Conservation (phyloP, 108 stramenopile genomes). For the Cyclostephanos tholiformis region DNA sequence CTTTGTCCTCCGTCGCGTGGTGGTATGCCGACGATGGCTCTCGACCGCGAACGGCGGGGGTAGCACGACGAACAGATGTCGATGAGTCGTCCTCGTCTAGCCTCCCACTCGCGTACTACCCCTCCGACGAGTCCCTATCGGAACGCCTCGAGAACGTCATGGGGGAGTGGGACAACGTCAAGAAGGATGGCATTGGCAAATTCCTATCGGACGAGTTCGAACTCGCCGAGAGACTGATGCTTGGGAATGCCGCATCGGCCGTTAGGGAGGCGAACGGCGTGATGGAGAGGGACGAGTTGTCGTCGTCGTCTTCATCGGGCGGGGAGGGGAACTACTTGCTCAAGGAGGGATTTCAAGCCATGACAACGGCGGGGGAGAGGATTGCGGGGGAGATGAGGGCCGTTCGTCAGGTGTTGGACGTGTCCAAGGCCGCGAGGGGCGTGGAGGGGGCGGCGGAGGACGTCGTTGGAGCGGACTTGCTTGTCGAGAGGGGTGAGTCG, state of each 20-base stretch:
- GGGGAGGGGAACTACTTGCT: constrained; percentile 2
- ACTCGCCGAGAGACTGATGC: constrained; percentile 9
- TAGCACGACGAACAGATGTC: too few relatives aligned
- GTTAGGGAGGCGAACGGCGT: not conserved
- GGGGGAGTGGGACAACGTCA: constrained; percentile 13
- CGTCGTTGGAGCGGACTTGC: constrained; percentile 6
- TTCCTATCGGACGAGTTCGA: constrained; percentile 13
- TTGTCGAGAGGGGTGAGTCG: constrained; percentile 29
- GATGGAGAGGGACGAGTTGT: not conserved
- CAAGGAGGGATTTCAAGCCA: constrained; percentile 15
- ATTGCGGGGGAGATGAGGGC: constrained; percentile 15
- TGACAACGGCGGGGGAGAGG: constrained; percentile 1
- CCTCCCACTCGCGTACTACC: constrained; percentile 17
- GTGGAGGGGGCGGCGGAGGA: constrained; percentile 22
- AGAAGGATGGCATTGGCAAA: constrained; percentile 13
- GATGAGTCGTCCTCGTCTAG: too few relatives aligned
- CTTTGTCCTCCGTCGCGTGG: too few relatives aligned
- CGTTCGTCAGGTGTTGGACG: constrained; percentile 15
- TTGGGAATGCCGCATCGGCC: not conserved
- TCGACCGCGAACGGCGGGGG: too few relatives aligned
- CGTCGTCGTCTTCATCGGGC: not conserved
- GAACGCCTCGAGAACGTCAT: constrained; percentile 18
- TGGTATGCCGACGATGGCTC: too few relatives aligned
- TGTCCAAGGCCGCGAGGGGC: constrained; percentile 16
- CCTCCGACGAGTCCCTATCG: constrained; percentile 15